Conservation (phyloP, 306 rosid genomes). For the Pueraria montana region DNA sequence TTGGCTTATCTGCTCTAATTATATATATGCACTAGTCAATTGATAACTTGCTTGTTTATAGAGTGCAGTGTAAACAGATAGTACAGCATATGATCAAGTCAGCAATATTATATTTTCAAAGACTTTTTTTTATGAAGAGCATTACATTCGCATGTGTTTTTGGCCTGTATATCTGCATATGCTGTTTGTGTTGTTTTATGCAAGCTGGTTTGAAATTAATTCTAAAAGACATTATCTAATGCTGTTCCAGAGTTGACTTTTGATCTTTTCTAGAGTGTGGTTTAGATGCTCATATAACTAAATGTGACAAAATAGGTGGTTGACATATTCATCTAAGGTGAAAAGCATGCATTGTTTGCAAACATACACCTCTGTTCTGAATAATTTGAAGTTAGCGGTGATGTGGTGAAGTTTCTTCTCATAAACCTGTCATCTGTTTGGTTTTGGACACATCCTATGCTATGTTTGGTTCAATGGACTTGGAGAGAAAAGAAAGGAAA, state of each 20-base stretch:
- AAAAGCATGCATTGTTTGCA: neutral
- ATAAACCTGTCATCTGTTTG: neutral
- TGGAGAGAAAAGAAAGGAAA: neutral
- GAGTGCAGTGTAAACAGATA: neutral
- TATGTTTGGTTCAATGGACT: neutral
- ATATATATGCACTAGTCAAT: neutral
- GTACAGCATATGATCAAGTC: neutral
- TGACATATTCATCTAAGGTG: neutral
- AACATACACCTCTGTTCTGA: neutral
- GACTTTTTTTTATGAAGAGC: neutral
- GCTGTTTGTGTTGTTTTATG: neutral
- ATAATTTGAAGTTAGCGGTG: neutral
- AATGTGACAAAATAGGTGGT: neutral
- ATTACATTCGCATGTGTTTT: neutral
- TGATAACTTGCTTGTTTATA: constrained; percentile 12
- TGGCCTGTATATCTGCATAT: neutral
- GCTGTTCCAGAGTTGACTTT: constrained; percentile 3
- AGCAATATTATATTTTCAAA: neutral
- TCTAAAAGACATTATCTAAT: neutral
- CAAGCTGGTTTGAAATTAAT: neutral
- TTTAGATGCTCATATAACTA: neutral
- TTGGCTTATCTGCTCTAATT: neutral
- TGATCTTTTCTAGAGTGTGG: neutral
- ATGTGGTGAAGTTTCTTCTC: neutral
- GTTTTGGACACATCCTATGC: neutral